These are phyloP conservation scores for Annulohypoxylon nitens DNA, from an alignment of 495 filamentous ascomycete species.

Conservation along the genomic window DNA sequence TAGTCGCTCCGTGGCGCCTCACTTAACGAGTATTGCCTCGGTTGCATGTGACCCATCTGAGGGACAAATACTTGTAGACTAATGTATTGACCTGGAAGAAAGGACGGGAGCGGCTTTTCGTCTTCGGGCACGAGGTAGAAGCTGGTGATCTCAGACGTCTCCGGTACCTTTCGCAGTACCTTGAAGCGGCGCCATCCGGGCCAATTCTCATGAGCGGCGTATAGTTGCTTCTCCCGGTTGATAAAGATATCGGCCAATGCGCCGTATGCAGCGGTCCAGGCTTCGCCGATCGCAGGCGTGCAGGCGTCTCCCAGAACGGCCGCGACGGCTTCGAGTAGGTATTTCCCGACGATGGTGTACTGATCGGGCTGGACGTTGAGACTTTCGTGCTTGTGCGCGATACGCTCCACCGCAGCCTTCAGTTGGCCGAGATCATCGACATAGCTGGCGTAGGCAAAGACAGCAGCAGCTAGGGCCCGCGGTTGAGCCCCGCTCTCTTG, in stretches of 20 bases:
- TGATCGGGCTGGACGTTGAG: constrained; percentile 76
- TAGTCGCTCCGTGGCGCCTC: constrained; percentile 69
- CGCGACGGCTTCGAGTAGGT: constrained; percentile 76
- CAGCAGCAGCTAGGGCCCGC: constrained; percentile 72
- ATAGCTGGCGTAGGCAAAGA: constrained; percentile 77
- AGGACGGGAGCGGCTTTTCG: constrained; percentile 68
- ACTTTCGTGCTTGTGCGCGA: constrained; percentile 81
- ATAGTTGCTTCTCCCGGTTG: constrained; percentile 70
- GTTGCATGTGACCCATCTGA: constrained; percentile 68
- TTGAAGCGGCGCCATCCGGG: constrained; percentile 75
- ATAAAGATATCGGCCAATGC: constrained; percentile 79
- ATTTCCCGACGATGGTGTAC: constrained; percentile 76
- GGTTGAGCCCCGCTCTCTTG: constrained; percentile 75
- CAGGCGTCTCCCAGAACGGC: constrained; percentile 75
- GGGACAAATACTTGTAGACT: constrained; percentile 70
- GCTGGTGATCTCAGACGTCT: constrained; percentile 75
- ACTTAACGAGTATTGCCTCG: constrained; percentile 80
- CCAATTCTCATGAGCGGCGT: constrained; percentile 69
- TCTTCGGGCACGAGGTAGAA: constrained; percentile 79
- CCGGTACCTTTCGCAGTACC: constrained; percentile 71
- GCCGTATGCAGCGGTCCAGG: constrained; percentile 80
- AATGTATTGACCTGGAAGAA: constrained; percentile 78
- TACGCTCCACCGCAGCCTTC: constrained; percentile 72
- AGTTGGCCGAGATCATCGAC: constrained; percentile 77
- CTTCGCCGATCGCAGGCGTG: constrained; percentile 74